Base-by-base conservation (phyloP, 192 early-diverging fungal genomes). In the Backusella westeae region DNA sequence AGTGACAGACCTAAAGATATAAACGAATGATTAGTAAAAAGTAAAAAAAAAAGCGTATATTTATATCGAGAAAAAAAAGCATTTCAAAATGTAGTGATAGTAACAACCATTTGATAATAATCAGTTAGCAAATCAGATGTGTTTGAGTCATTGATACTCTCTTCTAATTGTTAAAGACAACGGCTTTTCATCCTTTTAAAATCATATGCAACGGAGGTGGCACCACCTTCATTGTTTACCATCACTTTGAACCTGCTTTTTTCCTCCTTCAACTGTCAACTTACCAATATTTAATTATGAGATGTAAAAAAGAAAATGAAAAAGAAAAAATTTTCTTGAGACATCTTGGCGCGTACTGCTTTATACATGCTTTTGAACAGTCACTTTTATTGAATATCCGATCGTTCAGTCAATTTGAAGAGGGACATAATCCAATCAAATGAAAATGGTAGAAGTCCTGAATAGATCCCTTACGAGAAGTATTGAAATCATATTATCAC, bases 121-220 rank as follows among this genome's bases (percentile, higher is more conserved):
- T 63, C 56, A 63, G 56, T 63, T 63, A 63, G 56, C 56, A 63
- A 63, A 63, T 63, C 56, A 63, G 56, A 63, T 63, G 56, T 63
- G 56, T 63, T 63, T 63, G 56, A 63, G 56, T 63, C 56, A 63
- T 63, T 29, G 56, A 63, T 63, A 3, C 56, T 63, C 56, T 63
- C 56, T 26, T 63, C 56, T 29, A 63, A 14, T 63, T 63, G 56
- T 63, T 63, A 63, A 63, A 63, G 56, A 63, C 56, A 63, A 63
- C 56, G 56, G 56, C 56, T 29, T 63, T 63, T 63, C 56, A 63
- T 63, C 56, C 3, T 63, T 12, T 63, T 63, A 63, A 63, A 26
- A 63, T 63, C 56, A 63, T n/a, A 49, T 4, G 32, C 2, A 32
- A 32, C 32, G 32, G n/a, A 49, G 46, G 46, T 2, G 46, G n/a